These are phyloP conservation scores for Fulvia fulva DNA, from an alignment of 2,329 filamentous ascomycete genomes.

Conservation along the genomic window DNA sequence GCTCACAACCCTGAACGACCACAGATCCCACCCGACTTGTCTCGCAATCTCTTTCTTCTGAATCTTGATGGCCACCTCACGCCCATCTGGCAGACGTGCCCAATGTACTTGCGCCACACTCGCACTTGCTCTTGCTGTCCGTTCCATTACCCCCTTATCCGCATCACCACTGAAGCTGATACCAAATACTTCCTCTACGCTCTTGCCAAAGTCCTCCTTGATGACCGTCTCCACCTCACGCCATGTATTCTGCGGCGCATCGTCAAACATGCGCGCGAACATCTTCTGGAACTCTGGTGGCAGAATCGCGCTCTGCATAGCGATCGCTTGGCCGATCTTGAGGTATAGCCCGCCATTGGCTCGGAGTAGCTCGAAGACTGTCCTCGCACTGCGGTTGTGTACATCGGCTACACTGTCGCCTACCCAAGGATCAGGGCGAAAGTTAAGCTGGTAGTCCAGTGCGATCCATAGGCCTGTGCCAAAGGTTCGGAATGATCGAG, in stretches of 20 bases:
- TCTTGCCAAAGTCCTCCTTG: constrained; percentile 79
- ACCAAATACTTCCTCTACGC: constrained; percentile 86
- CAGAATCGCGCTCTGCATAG: constrained; percentile 93
- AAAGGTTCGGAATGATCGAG: constrained; percentile 78
- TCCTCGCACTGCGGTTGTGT: constrained; percentile 77
- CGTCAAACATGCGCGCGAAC: constrained; percentile 96
- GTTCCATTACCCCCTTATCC: constrained; percentile 65
- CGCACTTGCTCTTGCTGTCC: constrained; percentile 71
- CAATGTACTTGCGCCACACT: constrained; percentile 97
- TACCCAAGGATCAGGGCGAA: constrained; percentile 71
- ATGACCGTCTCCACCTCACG: constrained; percentile 80
- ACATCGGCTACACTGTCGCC: constrained; percentile 71
- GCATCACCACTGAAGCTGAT: constrained; percentile 62
- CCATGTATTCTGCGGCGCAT: constrained; percentile 92
- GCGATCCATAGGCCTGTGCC: constrained; percentile 73
- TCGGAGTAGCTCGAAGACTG: constrained; percentile 75
- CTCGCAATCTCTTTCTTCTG: constrained; percentile 91
- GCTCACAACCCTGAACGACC: constrained; percentile 88
- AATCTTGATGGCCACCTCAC: constrained; percentile 92
- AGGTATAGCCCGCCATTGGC: constrained; percentile 90
- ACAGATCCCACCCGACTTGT: constrained; percentile 91
- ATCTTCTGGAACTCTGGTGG: constrained; percentile 94
- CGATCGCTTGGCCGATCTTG: constrained; percentile 97
- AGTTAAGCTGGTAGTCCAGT: constrained; percentile 95
- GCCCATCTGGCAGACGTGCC: constrained; percentile 78